Evolutionary conservation across 176 grass and related monocot genomes (phyloP), one percentile per base, ranked within the genome.

Genomic region (Juncus effusus): DNA sequence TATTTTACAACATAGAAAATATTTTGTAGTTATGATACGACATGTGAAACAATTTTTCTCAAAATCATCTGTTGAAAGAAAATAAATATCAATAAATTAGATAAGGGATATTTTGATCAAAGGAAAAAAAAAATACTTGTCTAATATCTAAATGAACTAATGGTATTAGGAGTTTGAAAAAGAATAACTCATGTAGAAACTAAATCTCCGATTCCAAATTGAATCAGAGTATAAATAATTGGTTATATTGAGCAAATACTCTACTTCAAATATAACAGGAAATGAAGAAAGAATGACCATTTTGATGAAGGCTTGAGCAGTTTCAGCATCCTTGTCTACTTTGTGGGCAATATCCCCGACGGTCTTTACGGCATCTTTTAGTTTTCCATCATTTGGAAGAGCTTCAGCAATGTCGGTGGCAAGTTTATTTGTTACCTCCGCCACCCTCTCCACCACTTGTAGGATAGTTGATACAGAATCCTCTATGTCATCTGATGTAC

Each of bases 271-370:
- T 13, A 13, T 63, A 16, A n/a, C 3, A 51, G 38, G 38, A 39
- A 42, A 51, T 1, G 10, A 11, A 67, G 53, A 36, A 65, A 10
- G 13, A 68, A 54, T 10, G 19, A 96, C 92, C 87, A 87, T 96
- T 36, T 83, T 60, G 76, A 73, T 19, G 45, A 96, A 40, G 10
- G 70, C 62, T 78, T 96, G 84, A 79, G 81, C 71, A 61, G 77
- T 80, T 76, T 83, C 77, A 36, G 79, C 82, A 71, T 88, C 84
- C 56, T 74, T 64, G 67, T 96, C 82, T 49, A 96, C 70, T 60
- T 73, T 61, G 45, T 79, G 79, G 59, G 82, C 82, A 79, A 96
- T 71, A 58, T 73, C 11, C 54, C 80, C 76, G 64, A 96, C 70
- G 58, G 77, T 64, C 74, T 83, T 67, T 0, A 13, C 81, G 19